Percentiles rank a stretch among this genome's conserved stretches.
These are phyloP conservation scores for Asterophora lycoperdoides DNA, from an alignment of 768 basidiomycete genomes.

Conservation along the genomic window DNA sequence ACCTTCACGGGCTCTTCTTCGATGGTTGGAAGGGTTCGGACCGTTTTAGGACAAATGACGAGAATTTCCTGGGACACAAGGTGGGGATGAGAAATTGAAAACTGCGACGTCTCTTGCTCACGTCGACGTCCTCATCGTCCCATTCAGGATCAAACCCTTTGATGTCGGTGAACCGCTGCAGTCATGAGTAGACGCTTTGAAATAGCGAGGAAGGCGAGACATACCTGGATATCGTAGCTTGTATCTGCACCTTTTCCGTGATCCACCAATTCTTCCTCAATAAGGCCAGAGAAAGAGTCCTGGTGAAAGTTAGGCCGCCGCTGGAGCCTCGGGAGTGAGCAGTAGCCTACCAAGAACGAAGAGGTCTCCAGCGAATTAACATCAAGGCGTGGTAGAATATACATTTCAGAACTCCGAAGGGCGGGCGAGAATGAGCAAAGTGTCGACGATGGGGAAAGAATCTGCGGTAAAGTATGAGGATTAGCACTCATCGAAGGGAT, in stretches of 20 bases:
- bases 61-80: constrained; percentile 38
- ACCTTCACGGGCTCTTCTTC: constrained; percentile 25
- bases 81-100: background rate
- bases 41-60: constrained; percentile 39
- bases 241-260: constrained; percentile 17
- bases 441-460: constrained; percentile 15
- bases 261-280: constrained; percentile 7
- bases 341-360: constrained; percentile 11
- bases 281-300: constrained; percentile 14
- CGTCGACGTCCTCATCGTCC: constrained; percentile 48
- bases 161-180: constrained; percentile 39
- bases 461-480: background rate
- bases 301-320: background rate
- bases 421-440: constrained; percentile 10
- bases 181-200: background rate
- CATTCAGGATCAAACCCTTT: constrained; percentile 41
- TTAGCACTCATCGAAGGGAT: too few species aligned
- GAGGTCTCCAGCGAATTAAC: constrained; percentile 12
- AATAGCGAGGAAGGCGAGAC: constrained; percentile 1
- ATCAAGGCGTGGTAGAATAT: constrained; percentile 12
- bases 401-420: background rate
- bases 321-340: background rate
- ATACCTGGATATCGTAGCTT: constrained; percentile 42
- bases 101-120: constrained; percentile 19
- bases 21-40: constrained; percentile 28